A percentile compares a stretch with the other conserved stretches of the same genome.
phyloP scores from a whole-genome alignment of 495 filamentous ascomycete genomes.

The Penicillium desertorum region DNA sequence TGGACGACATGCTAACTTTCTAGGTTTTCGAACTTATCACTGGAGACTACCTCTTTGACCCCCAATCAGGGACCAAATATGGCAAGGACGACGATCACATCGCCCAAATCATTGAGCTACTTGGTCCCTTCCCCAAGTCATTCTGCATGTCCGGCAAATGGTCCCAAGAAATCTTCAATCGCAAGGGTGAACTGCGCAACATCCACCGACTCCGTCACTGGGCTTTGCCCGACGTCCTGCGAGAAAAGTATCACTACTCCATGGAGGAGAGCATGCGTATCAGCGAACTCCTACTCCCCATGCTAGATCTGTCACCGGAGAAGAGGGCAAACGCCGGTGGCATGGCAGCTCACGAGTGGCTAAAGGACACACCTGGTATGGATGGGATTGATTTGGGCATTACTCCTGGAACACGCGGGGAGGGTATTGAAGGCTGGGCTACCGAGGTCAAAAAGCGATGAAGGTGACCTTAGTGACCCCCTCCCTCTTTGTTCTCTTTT shows the following conservation, averaged over 20 bases:
- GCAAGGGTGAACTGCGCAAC: slow-evolving; percentile 95
- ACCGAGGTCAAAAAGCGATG: slow-evolving; percentile 83
- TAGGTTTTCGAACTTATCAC: slow-evolving; percentile 98
- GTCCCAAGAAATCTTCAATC: slow-evolving; percentile 98
- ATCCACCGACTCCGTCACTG: slow-evolving; percentile 97
- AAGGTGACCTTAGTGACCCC: slow-evolving; percentile 9
- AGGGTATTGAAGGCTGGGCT: slow-evolving; percentile 96
- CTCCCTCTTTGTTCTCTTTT: slow-evolving; percentile 12
- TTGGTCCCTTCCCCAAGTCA: slow-evolving; percentile 89
- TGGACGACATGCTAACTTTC: slow-evolving; percentile 16
- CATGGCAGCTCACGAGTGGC: slow-evolving; percentile 80
- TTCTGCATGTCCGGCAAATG: slow-evolving; percentile 91
- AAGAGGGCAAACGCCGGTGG: slow-evolving; percentile 93
- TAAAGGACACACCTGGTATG: slow-evolving; percentile 86
- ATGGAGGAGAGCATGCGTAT: slow-evolving; percentile 74
- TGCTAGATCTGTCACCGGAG: slow-evolving; percentile 87
- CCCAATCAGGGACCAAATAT: slow-evolving; percentile 98
- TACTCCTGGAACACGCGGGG: slow-evolving; percentile 75
- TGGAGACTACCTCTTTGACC: slow-evolving; percentile 98
- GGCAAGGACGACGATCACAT: slow-evolving; percentile 99
- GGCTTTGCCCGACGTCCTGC: slow-evolving; percentile 89
- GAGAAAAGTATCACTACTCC: slow-evolving; percentile 95
- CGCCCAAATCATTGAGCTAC: slow-evolving; percentile 96
- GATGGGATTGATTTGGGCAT: slow-evolving; percentile 69
- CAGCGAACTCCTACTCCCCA: slow-evolving; percentile 82